These are phyloP conservation scores for Dryas drummondii DNA, from an alignment of 306 rosid genomes.

Conservation along the genomic window DNA sequence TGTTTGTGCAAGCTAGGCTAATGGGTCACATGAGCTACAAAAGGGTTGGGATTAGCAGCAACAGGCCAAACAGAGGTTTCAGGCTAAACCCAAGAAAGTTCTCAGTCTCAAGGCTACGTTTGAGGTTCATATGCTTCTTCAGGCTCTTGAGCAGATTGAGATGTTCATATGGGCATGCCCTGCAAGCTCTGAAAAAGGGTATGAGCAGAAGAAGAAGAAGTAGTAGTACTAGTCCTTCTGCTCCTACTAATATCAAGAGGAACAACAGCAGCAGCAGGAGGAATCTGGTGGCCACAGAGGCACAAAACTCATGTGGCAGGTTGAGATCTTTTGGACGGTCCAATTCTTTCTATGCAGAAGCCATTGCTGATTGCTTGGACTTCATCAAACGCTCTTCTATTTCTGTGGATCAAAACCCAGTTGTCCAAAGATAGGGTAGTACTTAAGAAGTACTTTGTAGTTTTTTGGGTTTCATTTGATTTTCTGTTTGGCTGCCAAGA, in stretches of 20 bases:
- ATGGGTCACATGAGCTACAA: constrained; percentile 42
- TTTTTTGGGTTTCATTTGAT: background rate
- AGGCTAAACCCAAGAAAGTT: constrained; percentile 51
- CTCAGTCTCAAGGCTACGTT: constrained; percentile 36
- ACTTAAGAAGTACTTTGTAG: too few relatives aligned
- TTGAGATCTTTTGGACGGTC: constrained; percentile 50
- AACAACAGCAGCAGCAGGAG: constrained; percentile 21
- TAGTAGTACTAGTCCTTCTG: background rate
- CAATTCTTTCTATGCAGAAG: constrained; percentile 87
- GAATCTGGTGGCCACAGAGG: constrained; percentile 27
- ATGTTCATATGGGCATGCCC: constrained; percentile 37
- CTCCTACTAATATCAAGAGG: constrained; percentile 20
- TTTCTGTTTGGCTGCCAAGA: background rate
- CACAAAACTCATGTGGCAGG: constrained; percentile 18
- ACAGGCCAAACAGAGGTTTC: constrained; percentile 42
- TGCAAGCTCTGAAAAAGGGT: constrained; percentile 38
- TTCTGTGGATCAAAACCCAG: constrained; percentile 45
- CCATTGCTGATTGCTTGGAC: constrained; percentile 91
- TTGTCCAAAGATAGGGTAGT: background rate
- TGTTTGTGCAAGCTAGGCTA: constrained; percentile 3
- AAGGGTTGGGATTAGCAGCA: constrained; percentile 34
- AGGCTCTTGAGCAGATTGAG: constrained; percentile 41
- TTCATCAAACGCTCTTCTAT: constrained; percentile 75
- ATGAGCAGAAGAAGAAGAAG: constrained; percentile 26
- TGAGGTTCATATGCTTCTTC: constrained; percentile 43